A percentile compares a stretch with the other conserved stretches of the same genome.
Evolutionary conservation across 208 protist genomes (phyloP).

Genomic region (Spongospora subterranea): DNA sequence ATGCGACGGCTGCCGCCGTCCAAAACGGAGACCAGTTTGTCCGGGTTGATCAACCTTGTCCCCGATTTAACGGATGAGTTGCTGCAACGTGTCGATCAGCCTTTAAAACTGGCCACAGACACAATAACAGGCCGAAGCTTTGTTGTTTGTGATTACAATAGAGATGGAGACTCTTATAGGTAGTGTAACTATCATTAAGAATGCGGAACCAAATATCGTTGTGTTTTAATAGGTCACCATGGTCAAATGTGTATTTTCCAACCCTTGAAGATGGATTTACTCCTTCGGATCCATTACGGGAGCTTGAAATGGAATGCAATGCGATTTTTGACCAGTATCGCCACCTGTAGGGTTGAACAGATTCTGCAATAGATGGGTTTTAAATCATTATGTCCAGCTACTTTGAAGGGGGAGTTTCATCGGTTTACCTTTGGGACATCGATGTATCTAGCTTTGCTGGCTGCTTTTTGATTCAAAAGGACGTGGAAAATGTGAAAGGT

Average conservation of each 20-base stretch:
- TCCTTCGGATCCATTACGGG: slow-evolving; percentile 65
- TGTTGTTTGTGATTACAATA: slow-evolving; percentile 86
- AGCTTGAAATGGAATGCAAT: slow-evolving; percentile 67
- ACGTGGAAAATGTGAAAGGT: slow-evolving; percentile 72
- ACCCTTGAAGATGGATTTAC: slow-evolving; percentile 62
- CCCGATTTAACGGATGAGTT: slow-evolving; percentile 84
- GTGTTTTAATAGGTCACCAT: slow-evolving; percentile 68
- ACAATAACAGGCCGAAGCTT: slow-evolving; percentile 73
- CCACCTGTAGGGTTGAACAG: slow-evolving; percentile 18
- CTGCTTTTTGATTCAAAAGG: slow-evolving; percentile 83
- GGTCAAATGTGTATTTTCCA: slow-evolving; percentile 71
- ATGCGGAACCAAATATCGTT: neutral
- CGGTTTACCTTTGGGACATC: slow-evolving; percentile 83
- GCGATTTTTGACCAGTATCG: slow-evolving; percentile 66
- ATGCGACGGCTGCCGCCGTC: slow-evolving; percentile 83
- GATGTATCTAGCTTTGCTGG: slow-evolving; percentile 78
- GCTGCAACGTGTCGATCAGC: slow-evolving; percentile 82
- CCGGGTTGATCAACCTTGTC: slow-evolving; percentile 77
- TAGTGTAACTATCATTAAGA: slow-evolving; percentile 55
- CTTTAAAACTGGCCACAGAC: slow-evolving; percentile 79
- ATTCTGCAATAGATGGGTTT: neutral
- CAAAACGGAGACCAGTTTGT: slow-evolving; percentile 79
- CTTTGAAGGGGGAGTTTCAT: slow-evolving; percentile 83
- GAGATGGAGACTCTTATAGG: slow-evolving; percentile 87
- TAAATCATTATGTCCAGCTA: slow-evolving; percentile 70